Evolutionary conservation across 2,329 filamentous ascomycete genomes (phyloP).

Genomic region (Biscogniauxia mediterranea): DNA sequence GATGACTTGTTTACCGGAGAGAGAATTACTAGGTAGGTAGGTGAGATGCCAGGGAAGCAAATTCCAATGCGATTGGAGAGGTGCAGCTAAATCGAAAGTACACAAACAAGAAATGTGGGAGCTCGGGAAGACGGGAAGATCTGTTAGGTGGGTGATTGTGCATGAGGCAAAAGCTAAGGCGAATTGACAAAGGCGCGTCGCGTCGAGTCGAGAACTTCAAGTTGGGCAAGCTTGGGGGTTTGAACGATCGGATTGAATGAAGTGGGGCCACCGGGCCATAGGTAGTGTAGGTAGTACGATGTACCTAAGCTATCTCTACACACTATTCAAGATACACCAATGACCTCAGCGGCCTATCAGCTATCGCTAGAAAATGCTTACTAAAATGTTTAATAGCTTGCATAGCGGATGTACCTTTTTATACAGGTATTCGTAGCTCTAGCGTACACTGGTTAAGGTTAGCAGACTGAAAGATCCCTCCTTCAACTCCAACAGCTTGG

Average conservation of each 20-base stretch:
- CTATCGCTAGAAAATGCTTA: neutral
- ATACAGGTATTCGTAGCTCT: no score
- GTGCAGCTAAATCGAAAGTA: no score
- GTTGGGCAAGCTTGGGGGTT: neutral
- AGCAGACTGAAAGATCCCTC: no score
- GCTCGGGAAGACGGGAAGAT: neutral
- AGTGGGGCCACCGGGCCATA: neutral
- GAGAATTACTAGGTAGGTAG: no score
- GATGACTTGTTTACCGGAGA: no score
- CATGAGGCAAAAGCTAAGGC: neutral
- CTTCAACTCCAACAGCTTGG: no score
- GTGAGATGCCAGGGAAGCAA: no score
- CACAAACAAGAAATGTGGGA: neutral
- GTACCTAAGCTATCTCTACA: no score
- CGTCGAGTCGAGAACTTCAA: neutral
- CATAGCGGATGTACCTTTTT: slow-evolving; percentile 7
- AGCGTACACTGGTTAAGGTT: no score
- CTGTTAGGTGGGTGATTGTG: neutral
- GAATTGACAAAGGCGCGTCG: neutral
- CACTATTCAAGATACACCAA: neutral
- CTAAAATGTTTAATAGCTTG: slow-evolving; percentile 12
- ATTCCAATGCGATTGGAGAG: neutral
- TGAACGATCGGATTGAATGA: neutral
- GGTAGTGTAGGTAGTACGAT: neutral
- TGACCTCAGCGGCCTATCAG: slow-evolving; percentile 1